These are phyloP conservation scores for Zarea fungicola DNA, from an alignment of 2,329 filamentous ascomycete species.

Conservation along the genomic window DNA sequence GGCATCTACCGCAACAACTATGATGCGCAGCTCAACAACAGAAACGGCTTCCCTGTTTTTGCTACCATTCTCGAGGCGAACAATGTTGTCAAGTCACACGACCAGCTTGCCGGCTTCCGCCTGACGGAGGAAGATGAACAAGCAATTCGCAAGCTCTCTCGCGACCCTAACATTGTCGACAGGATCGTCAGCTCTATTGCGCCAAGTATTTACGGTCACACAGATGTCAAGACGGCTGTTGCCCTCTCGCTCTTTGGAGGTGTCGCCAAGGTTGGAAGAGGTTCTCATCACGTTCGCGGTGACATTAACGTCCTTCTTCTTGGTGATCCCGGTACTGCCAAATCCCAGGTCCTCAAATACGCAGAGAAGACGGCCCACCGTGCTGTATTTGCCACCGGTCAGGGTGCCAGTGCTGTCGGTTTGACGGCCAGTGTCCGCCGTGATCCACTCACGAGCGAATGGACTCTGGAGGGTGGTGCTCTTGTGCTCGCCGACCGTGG, in stretches of 20 bases:
- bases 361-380: constrained; percentile 96
- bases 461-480: constrained; percentile 94
- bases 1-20: constrained; percentile 98
- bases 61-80: constrained; percentile 97
- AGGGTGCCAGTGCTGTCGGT: constrained; percentile 96
- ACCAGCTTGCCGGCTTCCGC: constrained; percentile 93
- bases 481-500: constrained; percentile 92
- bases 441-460: constrained; percentile 92
- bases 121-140: constrained; percentile 94
- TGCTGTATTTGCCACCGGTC: constrained; percentile 94
- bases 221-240: constrained; percentile 94
- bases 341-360: constrained; percentile 96
- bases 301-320: constrained; percentile 97
- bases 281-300: constrained; percentile 84
- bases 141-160: constrained; percentile 78
- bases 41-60: constrained; percentile 97
- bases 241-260: constrained; percentile 92
- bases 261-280: constrained; percentile 85
- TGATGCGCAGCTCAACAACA: constrained; percentile 94
- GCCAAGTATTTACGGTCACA: constrained; percentile 94
- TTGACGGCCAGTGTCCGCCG: constrained; percentile 93
- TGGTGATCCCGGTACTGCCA: constrained; percentile 94
- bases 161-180: constrained; percentile 86
- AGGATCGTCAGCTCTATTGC: constrained; percentile 91
- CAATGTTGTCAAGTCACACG: constrained; percentile 93